Base-by-base conservation (phyloP, 495 filamentous ascomycete species). In the Penicillium canariense region DNA sequence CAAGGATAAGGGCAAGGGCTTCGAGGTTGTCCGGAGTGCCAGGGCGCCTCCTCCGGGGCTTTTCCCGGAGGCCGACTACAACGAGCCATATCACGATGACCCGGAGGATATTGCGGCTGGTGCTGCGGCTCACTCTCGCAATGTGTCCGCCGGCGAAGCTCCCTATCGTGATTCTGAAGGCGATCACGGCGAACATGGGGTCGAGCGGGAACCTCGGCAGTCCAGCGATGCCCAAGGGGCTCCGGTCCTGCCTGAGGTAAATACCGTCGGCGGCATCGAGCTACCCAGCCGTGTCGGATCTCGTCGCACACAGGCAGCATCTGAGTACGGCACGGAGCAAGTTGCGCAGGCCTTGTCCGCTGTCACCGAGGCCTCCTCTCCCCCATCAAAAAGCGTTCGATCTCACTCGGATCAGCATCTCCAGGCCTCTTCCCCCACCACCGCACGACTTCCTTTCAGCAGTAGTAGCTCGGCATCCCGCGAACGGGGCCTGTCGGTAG, bases 21-120 rank as follows among this genome's bases (percentile, higher is more conserved):
- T 98, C 52, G 94, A 96, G 66, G 94, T 98, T 14, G 94, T 97
- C 11, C 78, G 94, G 63, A 96, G 91, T 62, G 80, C 89, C 35
- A 81, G 91, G 59, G 78, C 81, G 17, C 83, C 83, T 28, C 78
- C 77, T 4, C 69, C 70, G 17, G 69, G 69, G 17, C 63, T 75
- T n/a, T 63, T 75, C 43, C 61, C 66, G 5, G 68, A 51, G 8
- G 65, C 65, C 17, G 62, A 62, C 17, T 86, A 82, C 76, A 78
- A 60, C 69, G 84, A 56, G 67, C 81, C 59, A 69, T 90, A 86
- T 72, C 68, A 74, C 8, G 83, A 84, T 47, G 81, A 83, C 9
- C 81, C 82, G 18, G 77, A 78, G 10, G 79, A 68, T 50, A 55
- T 57, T 9, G 56, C 39, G 4, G 52, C 56, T n/a, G 54, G 49